Evolutionary conservation across 2,329 filamentous ascomycete species (phyloP).

Genomic region (Davidsoniella eucalypti): DNA sequence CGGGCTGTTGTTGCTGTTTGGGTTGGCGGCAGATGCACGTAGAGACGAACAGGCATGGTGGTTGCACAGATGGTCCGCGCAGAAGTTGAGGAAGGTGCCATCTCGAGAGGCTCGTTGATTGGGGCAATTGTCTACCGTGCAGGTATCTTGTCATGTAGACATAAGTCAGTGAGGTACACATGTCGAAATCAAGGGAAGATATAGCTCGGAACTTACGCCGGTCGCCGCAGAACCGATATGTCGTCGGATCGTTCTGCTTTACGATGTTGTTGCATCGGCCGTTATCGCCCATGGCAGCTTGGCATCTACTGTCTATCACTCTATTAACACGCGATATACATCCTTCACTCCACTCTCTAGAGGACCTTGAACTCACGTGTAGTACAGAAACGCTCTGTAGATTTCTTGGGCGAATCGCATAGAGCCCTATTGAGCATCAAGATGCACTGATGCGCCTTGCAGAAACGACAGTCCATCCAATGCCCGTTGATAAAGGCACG

Average conservation of each 20-base stretch:
- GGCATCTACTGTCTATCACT: conserved; percentile 13
- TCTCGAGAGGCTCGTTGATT: conserved; percentile 3
- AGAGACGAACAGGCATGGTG: conserved; percentile 12
- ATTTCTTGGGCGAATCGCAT: conserved; percentile 9
- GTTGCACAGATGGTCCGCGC: conserved; percentile 17
- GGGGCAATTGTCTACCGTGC: conserved; percentile 13
- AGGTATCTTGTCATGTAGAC: conserved; percentile 14
- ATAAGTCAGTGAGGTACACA: background rate
- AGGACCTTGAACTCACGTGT: conserved; percentile 6
- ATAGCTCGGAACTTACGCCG: conserved; percentile 12
- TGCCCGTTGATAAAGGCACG: background rate
- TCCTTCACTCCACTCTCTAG: background rate
- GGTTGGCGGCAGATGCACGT: background rate
- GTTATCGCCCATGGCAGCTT: conserved; percentile 5
- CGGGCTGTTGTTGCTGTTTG: background rate
- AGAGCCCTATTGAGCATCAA: background rate
- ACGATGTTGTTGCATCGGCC: conserved; percentile 14
- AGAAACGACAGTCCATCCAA: background rate
- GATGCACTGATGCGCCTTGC: conserved; percentile 7
- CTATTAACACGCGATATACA: background rate
- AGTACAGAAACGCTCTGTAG: background rate
- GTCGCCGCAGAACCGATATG: conserved; percentile 15
- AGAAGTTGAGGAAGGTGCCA: conserved; percentile 12
- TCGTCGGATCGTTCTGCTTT: conserved; percentile 15
- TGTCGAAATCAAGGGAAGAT: background rate